phyloP scores from a whole-genome alignment of 1,139 yeast species.

The Hanseniaspora sp. region DNA sequence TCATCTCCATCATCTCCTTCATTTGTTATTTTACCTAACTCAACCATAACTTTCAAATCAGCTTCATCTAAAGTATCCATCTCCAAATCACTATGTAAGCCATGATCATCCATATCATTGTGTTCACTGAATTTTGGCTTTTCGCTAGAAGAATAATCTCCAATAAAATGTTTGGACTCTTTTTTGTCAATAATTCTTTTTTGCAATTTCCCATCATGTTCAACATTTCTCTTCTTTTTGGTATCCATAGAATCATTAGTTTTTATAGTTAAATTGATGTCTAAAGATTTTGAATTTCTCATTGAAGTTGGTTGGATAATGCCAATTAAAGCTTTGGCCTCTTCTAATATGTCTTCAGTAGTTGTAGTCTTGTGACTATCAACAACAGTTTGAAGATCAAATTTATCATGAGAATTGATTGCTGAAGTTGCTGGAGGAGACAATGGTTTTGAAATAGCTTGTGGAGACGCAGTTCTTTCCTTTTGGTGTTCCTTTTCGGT shows the following conservation, averaged over 20 bases:
- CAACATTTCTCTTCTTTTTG: neutral
- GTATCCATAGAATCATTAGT: neutral
- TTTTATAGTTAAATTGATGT: neutral
- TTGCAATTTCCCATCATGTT: neutral
- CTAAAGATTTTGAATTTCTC: neutral
- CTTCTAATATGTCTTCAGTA: constrained; percentile 7
- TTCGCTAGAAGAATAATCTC: neutral
- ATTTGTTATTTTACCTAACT: constrained; percentile 12
- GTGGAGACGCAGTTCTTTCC: neutral
- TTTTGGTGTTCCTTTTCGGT: neutral
- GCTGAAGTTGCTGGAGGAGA: neutral
- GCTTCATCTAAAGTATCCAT: constrained; percentile 15
- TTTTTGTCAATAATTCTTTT: neutral
- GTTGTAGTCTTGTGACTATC: neutral
- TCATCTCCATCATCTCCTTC: constrained; percentile 17
- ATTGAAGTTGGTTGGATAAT: neutral
- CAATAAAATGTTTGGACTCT: neutral
- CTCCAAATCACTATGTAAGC: constrained; percentile 11
- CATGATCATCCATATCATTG: neutral
- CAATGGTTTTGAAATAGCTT: neutral
- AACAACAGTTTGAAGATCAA: neutral
- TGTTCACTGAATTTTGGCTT: neutral
- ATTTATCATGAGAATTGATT: neutral
- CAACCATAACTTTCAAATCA: constrained; percentile 15
- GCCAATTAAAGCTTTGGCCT: constrained; percentile 4